Base-by-base conservation (phyloP, 106 monocot genomes). In the Xerophyta viscosa region DNA sequence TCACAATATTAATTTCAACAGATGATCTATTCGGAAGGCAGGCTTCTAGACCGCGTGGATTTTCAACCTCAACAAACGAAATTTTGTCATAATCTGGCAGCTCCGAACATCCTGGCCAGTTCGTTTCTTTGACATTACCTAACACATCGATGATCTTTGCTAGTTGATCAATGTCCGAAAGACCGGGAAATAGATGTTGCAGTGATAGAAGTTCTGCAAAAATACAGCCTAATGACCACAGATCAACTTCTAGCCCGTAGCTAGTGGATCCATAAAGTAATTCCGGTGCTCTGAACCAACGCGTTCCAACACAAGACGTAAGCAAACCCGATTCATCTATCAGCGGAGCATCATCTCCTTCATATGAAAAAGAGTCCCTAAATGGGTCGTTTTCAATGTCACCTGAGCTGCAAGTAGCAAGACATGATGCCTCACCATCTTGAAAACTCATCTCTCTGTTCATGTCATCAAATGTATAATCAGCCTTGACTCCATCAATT, bases 221-320 rank as follows among this genome's bases (percentile, higher is more conserved):
- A 47, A 96, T 69, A 49, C 96, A 89, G 5, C 96, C 89, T 48
- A 96, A 56, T 27, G 89, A 75, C 85, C 89, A 96, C 19, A 89
- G 68, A 54, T 89, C 96, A 17, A 86, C 51, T 56, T 89, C 82
- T 20, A 45, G 61, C 3, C 85, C 96, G 63, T 85, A 96, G 52
- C 49, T 63, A 28, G 78, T 76, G 0, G 89, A 81, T 17, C 96
- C 96, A 45, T 79, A 89, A 12, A 96, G 82, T 13, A 96, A 66
- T 61, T 96, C 96, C 7, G 89, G 96, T 37, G 96, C 84, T 31
- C 76, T 75, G 52, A 71, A 96, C 82, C 96, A 96, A 20, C 89
- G 59, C 3, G 96, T 89, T 47, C 89, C 96, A 25, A 89, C 96
- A 60, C 85, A 85, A 25, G 81, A 78, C 12, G 85, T 96, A 24